Evolutionary conservation across 805 yeast species (phyloP).

Genomic region (Myxozyma vanderwaltii): DNA sequence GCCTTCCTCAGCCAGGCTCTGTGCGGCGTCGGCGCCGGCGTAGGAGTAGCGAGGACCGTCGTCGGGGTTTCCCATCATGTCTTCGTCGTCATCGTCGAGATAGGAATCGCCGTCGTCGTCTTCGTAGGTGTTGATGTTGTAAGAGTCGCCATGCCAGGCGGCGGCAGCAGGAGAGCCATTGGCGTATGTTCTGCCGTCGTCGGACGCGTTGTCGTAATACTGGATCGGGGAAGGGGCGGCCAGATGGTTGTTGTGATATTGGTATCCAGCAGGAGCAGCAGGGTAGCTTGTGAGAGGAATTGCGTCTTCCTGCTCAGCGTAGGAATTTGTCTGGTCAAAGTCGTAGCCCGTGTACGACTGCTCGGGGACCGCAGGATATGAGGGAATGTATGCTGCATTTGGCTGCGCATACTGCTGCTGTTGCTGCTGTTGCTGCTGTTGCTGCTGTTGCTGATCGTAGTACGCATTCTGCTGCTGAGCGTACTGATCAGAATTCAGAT

Average conservation of each 20-base stretch:
- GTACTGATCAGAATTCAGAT: conserved; percentile 2
- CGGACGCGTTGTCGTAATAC: conserved; percentile 1
- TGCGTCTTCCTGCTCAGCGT: conserved; percentile 8
- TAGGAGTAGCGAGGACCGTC: background rate
- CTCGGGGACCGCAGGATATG: conserved; percentile 12
- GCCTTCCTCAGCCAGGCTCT: conserved; percentile 4
- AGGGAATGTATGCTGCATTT: background rate
- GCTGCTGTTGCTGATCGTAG: background rate
- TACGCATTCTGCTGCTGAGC: background rate
- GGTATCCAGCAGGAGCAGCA: conserved; percentile 8
- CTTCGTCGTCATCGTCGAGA: conserved; percentile 23
- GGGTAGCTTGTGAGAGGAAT: conserved; percentile 9
- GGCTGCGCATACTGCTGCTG: background rate
- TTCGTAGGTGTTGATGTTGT: conserved; percentile 8
- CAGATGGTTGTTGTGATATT: background rate
- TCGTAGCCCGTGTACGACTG: conserved; percentile 7
- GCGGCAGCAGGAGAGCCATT: background rate
- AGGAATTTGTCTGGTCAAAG: background rate
- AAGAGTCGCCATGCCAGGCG: conserved; percentile 12
- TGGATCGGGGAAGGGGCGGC: background rate
- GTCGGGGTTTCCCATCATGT: conserved; percentile 15
- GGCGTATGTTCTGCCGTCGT: background rate
- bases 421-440: background rate
- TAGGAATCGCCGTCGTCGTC: conserved; percentile 11
- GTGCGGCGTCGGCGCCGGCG: conserved; percentile 1